Conservation (phyloP, 306 rosid genomes). For the Vigna unguiculata region DNA sequence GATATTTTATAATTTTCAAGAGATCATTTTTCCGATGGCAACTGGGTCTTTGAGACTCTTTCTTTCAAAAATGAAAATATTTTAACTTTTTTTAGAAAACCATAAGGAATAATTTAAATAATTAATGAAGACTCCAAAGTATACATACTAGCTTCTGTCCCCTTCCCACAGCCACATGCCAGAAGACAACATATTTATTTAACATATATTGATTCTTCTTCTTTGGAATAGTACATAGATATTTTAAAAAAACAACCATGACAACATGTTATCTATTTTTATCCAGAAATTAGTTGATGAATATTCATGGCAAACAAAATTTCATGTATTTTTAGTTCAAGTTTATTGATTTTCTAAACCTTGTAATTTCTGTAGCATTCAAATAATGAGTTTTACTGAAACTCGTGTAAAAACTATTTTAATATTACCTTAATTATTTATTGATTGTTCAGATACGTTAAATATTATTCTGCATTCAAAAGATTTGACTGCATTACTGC, state of each 20-base stretch:
- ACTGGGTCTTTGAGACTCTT: neutral
- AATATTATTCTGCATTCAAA: neutral
- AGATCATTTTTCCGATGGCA: neutral
- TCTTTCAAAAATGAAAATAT: neutral
- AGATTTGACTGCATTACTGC: neutral
- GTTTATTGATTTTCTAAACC: no score
- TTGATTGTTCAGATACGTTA: no score
- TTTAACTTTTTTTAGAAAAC: neutral
- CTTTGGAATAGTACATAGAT: neutral
- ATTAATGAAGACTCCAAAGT: neutral
- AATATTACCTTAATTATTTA: no score
- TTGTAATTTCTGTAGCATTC: no score
- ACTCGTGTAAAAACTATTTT: no score
- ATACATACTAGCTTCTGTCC: constrained; percentile 4
- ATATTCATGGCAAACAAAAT: neutral
- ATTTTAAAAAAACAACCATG: no score
- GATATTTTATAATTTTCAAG: neutral
- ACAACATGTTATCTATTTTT: neutral
- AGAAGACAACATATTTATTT: neutral
- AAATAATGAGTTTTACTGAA: no score
- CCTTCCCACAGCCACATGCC: constrained; percentile 8
- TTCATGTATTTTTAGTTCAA: no score
- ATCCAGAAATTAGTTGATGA: neutral
- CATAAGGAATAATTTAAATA: neutral
- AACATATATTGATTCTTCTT: constrained; percentile 7